Evolutionary conservation across 202 grass and related monocot genomes (phyloP).

Genomic region (Alloteropsis angusta): DNA sequence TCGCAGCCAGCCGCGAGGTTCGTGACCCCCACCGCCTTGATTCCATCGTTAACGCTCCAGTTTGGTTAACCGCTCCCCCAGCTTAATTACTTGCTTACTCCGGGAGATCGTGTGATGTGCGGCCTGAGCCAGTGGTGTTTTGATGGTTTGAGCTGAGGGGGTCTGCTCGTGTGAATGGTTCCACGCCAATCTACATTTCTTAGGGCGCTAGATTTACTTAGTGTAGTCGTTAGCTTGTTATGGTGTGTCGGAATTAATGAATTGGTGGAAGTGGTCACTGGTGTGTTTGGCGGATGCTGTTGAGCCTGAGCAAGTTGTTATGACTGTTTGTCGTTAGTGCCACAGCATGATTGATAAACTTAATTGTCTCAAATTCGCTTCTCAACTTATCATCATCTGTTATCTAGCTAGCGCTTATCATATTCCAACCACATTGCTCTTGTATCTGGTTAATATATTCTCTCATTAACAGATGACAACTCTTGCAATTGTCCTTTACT

Average conservation of each 20-base stretch:
- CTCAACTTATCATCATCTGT: not conserved
- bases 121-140: not conserved
- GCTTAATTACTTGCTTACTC: not conserved
- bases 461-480: not conserved
- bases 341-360: not conserved
- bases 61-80: not conserved
- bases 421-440: not conserved
- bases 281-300: not conserved
- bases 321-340: not conserved
- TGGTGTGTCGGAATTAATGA: not conserved
- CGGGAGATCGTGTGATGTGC: not conserved
- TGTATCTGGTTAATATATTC: not conserved
- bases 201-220: constrained; percentile 15
- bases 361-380: not conserved
- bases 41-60: constrained; percentile 1
- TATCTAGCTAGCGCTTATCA: not conserved
- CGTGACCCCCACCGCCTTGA: not conserved
- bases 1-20: constrained; percentile 58
- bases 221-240: not conserved
- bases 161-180: not conserved
- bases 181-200: constrained; percentile 19
- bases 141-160: not conserved
- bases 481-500: not conserved
- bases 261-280: not conserved
- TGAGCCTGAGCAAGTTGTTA: not conserved